phyloP scores from a whole-genome alignment of 108 stramenopile species.

The Thalassiosira profunda region DNA sequence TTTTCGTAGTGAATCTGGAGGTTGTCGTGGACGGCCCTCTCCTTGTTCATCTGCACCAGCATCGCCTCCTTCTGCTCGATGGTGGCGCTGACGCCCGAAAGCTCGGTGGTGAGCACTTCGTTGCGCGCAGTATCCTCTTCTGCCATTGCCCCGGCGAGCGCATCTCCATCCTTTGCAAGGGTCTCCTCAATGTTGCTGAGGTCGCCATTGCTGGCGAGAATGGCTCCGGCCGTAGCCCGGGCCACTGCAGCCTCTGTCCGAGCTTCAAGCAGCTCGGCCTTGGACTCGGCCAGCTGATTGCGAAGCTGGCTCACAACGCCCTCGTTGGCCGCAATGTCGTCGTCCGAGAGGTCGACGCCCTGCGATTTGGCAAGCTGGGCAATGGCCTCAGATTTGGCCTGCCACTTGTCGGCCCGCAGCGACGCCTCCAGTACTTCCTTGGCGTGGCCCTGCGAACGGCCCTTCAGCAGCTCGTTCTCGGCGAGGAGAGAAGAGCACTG shows the following conservation, averaged over 20 bases:
- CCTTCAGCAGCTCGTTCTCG: slow-evolving; percentile 46
- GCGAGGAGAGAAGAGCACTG: slow-evolving; percentile 49
- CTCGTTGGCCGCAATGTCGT: slow-evolving; percentile 14
- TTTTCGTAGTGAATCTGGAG: slow-evolving; percentile 55
- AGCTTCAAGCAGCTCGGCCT: slow-evolving; percentile 50
- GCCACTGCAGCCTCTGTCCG: slow-evolving; percentile 52
- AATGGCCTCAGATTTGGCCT: slow-evolving; percentile 36
- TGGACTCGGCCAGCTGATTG: slow-evolving; percentile 35
- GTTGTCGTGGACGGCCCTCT: slow-evolving; percentile 54
- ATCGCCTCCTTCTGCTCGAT: slow-evolving; percentile 70
- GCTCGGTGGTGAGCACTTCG: slow-evolving; percentile 50
- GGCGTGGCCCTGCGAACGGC: slow-evolving; percentile 10
- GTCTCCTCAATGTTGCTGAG: slow-evolving; percentile 11
- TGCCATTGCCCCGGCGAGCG: background rate
- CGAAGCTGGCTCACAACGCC: slow-evolving; percentile 36
- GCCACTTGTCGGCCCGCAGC: slow-evolving; percentile 61
- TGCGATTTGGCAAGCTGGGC: slow-evolving; percentile 26
- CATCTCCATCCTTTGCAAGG: slow-evolving; percentile 1
- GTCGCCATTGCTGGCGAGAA: slow-evolving; percentile 45
- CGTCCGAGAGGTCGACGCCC: slow-evolving; percentile 28
- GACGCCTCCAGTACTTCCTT: slow-evolving; percentile 57
- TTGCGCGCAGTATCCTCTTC: slow-evolving; percentile 24
- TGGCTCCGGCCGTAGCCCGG: slow-evolving; percentile 59
- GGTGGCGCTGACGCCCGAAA: slow-evolving; percentile 46
- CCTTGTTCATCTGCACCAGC: slow-evolving; percentile 45